Base-by-base conservation (phyloP, 805 yeast species). In the Sugiyamaella smithiae region DNA sequence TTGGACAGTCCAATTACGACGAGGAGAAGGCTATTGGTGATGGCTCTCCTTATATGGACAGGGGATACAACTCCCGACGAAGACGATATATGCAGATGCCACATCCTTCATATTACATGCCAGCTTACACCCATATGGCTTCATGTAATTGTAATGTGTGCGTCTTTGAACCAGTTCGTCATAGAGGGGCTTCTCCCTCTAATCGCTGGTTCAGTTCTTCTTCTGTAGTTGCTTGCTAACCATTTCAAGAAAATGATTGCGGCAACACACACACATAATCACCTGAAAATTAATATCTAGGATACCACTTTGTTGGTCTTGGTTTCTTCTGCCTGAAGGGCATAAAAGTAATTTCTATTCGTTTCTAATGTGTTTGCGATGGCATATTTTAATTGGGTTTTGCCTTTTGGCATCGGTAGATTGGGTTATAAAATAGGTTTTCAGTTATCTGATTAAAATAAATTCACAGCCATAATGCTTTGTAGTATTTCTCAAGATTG, bases 71-170 rank as follows among this genome's bases (percentile, higher is more conserved):
- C 22, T 12, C 19, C 3, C 9, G 11, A 8, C 38, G 22, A 14
- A 3, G 19, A 6, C 12, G 22, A 5, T 19, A 35, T 19, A 3
- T 16, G 36, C 41, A 12, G 5, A 29, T 31, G 25, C 36, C 31
- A 11, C 52, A 45, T 19, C 49, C 44, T 16, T 52, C 54, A 11
- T 51, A 46, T 31, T 54, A 53, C 43, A 48, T 48, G 44, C 22
- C 57, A n/a, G 52, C 55, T 5, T 51, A 45, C 46, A 52, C 43
- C 43, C 45, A 49, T 29, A 28, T 46, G 46, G 49, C 53, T 8
- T 42, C 52, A 5, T 56, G 59, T 51, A 53, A 46, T 37, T 54
- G 59, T 43, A 49, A 43, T 14, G 24, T 49, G 40, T 56, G 56
- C 40, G 36, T 40, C n/a, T 52, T 49, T 36, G 58, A 54, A 26